Evolutionary conservation across 2,329 filamentous ascomycete species (phyloP).

Genomic region (Monascus ruber): DNA sequence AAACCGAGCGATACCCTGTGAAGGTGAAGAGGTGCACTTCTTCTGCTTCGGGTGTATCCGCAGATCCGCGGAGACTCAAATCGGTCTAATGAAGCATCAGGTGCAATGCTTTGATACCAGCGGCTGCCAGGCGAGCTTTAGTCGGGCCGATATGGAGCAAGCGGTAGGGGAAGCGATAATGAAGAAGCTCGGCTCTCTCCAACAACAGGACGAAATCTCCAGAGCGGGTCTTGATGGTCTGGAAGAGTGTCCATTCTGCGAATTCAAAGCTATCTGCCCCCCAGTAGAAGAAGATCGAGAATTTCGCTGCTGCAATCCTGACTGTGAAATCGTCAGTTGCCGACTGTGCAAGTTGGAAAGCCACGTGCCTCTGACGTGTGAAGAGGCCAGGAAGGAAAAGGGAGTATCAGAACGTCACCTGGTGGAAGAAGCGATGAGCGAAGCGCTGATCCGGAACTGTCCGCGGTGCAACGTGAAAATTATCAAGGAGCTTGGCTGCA

Average conservation of each 20-base stretch:
- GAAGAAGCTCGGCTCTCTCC: conserved; percentile 55
- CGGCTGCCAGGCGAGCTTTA: conserved; percentile 54
- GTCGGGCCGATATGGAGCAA: conserved; percentile 40
- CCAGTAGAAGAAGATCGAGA: conserved; percentile 57
- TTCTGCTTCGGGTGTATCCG: conserved; percentile 61
- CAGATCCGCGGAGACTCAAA: conserved; percentile 53
- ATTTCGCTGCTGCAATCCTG: conserved; percentile 58
- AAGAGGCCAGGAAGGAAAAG: conserved; percentile 51
- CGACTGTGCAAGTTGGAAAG: conserved; percentile 56
- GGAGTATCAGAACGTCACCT: conserved; percentile 51
- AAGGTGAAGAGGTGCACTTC: conserved; percentile 46
- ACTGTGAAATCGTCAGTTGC: conserved; percentile 55
- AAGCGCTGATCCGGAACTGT: conserved; percentile 64
- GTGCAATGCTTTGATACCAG: conserved; percentile 60
- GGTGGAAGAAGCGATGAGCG: conserved; percentile 77
- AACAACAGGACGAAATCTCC: conserved; percentile 59
- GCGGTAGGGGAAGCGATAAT: conserved; percentile 50
- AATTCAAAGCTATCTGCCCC: conserved; percentile 63
- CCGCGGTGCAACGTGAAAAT: conserved; percentile 57
- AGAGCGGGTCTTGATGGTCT: conserved; percentile 60
- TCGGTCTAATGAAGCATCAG: conserved; percentile 58
- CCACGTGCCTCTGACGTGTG: conserved; percentile 62
- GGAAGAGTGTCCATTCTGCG: conserved; percentile 69
- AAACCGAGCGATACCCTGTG: conserved; percentile 59
- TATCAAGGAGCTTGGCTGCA: conserved; percentile 69